These are phyloP conservation scores for Fusarium virguliforme DNA, from an alignment of 2,329 filamentous ascomycete species.

Conservation along the genomic window DNA sequence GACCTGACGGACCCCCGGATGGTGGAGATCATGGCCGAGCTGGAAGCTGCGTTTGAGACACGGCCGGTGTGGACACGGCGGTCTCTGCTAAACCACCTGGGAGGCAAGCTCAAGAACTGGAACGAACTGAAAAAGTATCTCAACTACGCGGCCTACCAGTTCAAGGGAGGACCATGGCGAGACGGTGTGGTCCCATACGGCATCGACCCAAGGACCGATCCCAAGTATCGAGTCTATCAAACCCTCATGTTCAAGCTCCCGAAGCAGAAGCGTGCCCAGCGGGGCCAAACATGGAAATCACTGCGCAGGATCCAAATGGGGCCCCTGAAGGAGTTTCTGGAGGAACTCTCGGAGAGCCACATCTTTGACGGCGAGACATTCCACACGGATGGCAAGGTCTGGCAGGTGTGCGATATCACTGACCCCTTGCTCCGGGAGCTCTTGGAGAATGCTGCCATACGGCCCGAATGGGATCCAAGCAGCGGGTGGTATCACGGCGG, in stretches of 20 bases:
- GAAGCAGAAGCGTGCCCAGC: slow-evolving; percentile 64
- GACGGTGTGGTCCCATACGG: slow-evolving; percentile 90
- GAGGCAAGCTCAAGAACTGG: slow-evolving; percentile 65
- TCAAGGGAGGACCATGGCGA: slow-evolving; percentile 92
- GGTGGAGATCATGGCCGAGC: slow-evolving; percentile 73
- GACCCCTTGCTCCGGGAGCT: slow-evolving; percentile 81
- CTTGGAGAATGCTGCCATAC: slow-evolving; percentile 74
- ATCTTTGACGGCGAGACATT: slow-evolving; percentile 86
- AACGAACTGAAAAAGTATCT: slow-evolving; percentile 80
- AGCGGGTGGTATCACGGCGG: slow-evolving; percentile 91
- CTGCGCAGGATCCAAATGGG: slow-evolving; percentile 61
- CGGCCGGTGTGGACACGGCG: slow-evolving; percentile 91
- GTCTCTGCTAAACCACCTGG: slow-evolving; percentile 82
- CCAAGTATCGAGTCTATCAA: slow-evolving; percentile 86
- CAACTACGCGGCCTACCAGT: slow-evolving; percentile 91
- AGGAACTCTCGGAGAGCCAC: slow-evolving; percentile 71
- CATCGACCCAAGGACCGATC: slow-evolving; percentile 85
- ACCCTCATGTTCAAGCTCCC: slow-evolving; percentile 88
- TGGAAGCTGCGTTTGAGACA: slow-evolving; percentile 77
- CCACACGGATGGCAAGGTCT: slow-evolving; percentile 87
- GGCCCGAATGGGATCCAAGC: slow-evolving; percentile 71
- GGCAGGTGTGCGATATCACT: slow-evolving; percentile 93
- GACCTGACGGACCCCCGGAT: slow-evolving; percentile 74
- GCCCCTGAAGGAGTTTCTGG: slow-evolving; percentile 58
- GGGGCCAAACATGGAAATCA: slow-evolving; percentile 66